Evolutionary conservation across 352 stramenopile genomes (phyloP).

Genomic region (Pythium myriotylum): DNA sequence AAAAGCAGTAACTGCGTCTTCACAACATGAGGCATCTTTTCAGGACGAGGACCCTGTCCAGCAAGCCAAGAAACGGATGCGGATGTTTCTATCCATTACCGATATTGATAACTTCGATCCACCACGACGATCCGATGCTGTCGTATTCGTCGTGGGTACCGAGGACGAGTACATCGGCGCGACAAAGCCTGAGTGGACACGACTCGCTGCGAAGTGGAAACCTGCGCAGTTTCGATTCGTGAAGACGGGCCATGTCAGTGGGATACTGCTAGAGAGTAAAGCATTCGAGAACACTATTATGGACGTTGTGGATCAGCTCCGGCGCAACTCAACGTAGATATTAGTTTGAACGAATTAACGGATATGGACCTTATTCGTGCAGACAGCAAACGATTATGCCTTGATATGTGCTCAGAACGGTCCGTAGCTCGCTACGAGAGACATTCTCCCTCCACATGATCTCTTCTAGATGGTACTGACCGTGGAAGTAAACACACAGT

Average conservation of each 20-base stretch:
- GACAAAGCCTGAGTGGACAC: slow-evolving; percentile 59
- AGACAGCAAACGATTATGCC: slow-evolving; percentile 84
- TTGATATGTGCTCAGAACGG: slow-evolving; percentile 83
- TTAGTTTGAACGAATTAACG: background rate
- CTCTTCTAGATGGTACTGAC: slow-evolving; percentile 85
- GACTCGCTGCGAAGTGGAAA: slow-evolving; percentile 59
- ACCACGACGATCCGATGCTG: slow-evolving; percentile 62
- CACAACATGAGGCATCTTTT: slow-evolving; percentile 21
- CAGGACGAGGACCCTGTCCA: slow-evolving; percentile 53
- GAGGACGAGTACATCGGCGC: slow-evolving; percentile 82
- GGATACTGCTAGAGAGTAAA: slow-evolving; percentile 74
- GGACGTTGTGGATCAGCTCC: slow-evolving; percentile 51
- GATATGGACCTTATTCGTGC: slow-evolving; percentile 52
- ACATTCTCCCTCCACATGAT: slow-evolving; percentile 91
- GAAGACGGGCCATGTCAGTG: slow-evolving; percentile 77
- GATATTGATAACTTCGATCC: slow-evolving; percentile 82
- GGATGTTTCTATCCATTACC: slow-evolving; percentile 79
- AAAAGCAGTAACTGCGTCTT: slow-evolving; percentile 20
- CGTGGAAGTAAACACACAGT: slow-evolving; percentile 85
- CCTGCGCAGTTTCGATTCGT: slow-evolving; percentile 61
- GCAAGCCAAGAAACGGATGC: slow-evolving; percentile 77
- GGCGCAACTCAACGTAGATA: background rate
- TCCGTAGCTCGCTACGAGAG: slow-evolving; percentile 75
- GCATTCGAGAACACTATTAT: slow-evolving; percentile 72
- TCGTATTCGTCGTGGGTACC: slow-evolving; percentile 75